Evolutionary conservation across 257 asterid species (phyloP), one percentile per base, ranked within the genome.

Genomic region (Solanum lycopersicoides): DNA sequence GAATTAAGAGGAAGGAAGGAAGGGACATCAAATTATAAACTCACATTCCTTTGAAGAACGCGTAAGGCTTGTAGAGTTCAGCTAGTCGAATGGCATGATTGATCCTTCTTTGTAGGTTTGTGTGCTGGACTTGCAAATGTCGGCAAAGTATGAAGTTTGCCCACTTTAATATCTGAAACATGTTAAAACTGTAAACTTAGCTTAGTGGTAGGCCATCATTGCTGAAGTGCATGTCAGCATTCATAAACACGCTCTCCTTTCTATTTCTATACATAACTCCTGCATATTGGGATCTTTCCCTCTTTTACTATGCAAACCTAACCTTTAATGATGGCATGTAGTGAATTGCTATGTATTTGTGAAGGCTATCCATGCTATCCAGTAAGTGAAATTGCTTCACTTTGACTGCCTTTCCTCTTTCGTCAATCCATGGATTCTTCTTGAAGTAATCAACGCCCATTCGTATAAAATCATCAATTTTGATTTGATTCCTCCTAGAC

Each of bases 301-400:
- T 59, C 28, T 59, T 59, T 75, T 0, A 75, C 32, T 37, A 14
- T 79, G 66, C 42, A 45, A 79, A 85, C 0, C 47, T 21, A 80
- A 89, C 90, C 90, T 87, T 85, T 28, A 89, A 25, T 28, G 39
- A 35, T 59, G 86, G 87, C 86, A 89, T 56, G 83, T 89, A 80
- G 28, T 30, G 87, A 9, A 71, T 80, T 12, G 21, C 44, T 30
- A 87, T 85, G 66, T 84, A 69, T 85, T 71, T 85, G 75, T 63
- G 87, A 47, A 87, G 77, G 77, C 77, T 82, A 34, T 44, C 56
- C 82, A 85, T 85, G 68, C 86, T 86, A 39, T 56, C 68, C 21
- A 86, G 18, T n/a, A 60, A 5, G 34, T 7, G 18, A 60, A 9
- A 4, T 75, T 86, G 39, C 50, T 73, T 68, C 14, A 87, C 79